Evolutionary conservation across 2,329 filamentous ascomycete genomes (phyloP), one percentile per base, ranked within the genome.

Genomic region (Botryotinia globosa): DNA sequence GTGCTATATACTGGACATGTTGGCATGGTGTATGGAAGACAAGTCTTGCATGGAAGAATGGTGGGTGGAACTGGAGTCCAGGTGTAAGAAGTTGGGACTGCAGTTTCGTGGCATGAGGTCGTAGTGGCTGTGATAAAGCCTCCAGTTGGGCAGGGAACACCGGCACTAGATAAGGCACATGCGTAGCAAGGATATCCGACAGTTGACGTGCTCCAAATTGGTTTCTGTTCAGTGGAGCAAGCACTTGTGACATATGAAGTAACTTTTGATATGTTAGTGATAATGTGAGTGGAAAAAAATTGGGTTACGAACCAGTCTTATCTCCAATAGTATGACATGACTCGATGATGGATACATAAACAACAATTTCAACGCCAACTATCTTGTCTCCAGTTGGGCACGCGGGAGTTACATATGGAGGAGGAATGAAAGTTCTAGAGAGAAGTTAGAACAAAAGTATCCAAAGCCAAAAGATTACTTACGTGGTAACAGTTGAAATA

Each of bases 301-400:
- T 9, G 34, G 25, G 64, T 3, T 25, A 63, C 68, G 42, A 45
- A 74, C 73, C 45, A 48, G 69, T 69, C 18, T 59, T 58, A 7
- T 51, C 58, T 45, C 63, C 76, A 64, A 67, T 25, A 18, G 73
- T 77, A 1, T 76, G 77, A 58, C 78, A 81, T n/a, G 77, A 67
- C 63, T 80, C 80, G 14, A 76, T 77, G 32, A 81, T 74, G 10
- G 78, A 77, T 42, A 81, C 75, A 61, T 80, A 75, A 44, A 80
- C 73, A 34, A 82, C 78, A 29, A 81, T 75, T 72, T 82, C 80
- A 58, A 82, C 72, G 63, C 80, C 81, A 37, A 82, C 77, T 71
- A 78, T 73, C 63, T 74, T 69, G 22, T 73, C 56, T 16, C 20
- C 32, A 9, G 63, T 69, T 63, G 76, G 75, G 29, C 68, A 58